A percentile compares a stretch with the other conserved stretches of the same genome.
These are phyloP conservation scores for Panaeolus cyanescens DNA, from an alignment of 768 basidiomycete genomes.

Conservation along the genomic window DNA sequence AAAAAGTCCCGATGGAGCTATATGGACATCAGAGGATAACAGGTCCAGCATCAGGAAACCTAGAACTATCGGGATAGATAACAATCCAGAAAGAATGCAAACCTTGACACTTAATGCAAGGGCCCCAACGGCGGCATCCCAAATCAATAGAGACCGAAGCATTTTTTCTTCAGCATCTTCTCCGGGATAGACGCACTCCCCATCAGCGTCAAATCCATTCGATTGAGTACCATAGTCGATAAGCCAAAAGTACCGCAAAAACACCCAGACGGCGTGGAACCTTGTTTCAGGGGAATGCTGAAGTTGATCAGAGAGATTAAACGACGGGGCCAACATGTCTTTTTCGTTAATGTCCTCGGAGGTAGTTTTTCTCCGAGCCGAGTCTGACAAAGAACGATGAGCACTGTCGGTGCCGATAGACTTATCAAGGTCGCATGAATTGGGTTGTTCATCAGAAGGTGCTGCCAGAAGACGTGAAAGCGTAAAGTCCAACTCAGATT, in stretches of 20 bases:
- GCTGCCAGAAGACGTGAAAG: neutral
- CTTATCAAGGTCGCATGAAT: neutral
- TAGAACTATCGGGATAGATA: neutral
- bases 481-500: neutral
- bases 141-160: conserved; percentile 38
- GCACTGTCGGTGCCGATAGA: neutral
- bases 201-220: conserved; percentile 2
- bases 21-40: neutral
- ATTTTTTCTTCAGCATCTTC: conserved; percentile 23
- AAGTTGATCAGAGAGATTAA: conserved; percentile 55
- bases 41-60: neutral
- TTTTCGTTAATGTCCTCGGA: conserved; percentile 8
- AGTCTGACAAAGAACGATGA: neutral
- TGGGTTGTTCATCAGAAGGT: neutral
- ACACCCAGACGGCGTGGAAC: conserved; percentile 66
- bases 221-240: conserved; percentile 22
- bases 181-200: neutral
- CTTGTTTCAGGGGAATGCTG: conserved; percentile 55
- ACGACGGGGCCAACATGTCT: conserved; percentile 9
- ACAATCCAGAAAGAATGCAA: neutral
- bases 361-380: neutral
- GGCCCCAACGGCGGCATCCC: conserved; percentile 63
- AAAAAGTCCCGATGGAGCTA: conserved; percentile 70
- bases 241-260: conserved; percentile 55
- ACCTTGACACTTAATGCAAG: conserved; percentile 67